phyloP scores from a whole-genome alignment of 1,284 basidiomycete species.

The Peniophora sp. region DNA sequence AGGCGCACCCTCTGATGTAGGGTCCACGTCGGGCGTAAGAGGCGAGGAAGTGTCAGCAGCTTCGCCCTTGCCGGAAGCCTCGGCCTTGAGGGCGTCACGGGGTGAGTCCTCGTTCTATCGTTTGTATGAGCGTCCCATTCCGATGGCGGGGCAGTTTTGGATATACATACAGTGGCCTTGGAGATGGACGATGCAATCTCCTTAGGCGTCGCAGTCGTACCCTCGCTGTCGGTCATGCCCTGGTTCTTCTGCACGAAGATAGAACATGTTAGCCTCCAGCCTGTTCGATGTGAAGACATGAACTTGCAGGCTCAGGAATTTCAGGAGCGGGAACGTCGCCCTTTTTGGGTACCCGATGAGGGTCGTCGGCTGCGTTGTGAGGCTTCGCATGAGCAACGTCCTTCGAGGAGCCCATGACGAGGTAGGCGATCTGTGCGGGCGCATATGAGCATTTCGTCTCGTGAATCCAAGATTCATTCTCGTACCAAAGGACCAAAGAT shows the following conservation, averaged over 20 bases:
- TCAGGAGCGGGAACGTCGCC: too few relatives aligned
- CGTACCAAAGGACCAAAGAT: slow-evolving; percentile 11
- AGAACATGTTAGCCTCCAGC: not conserved
- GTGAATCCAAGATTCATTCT: too few relatives aligned
- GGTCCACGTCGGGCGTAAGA: slow-evolving; percentile 3
- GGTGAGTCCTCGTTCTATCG: slow-evolving; percentile 10
- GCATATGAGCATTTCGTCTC: too few relatives aligned
- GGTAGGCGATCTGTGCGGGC: slow-evolving; percentile 8
- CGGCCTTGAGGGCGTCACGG: slow-evolving; percentile 10
- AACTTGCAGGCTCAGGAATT: too few relatives aligned
- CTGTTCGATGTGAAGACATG: too few relatives aligned
- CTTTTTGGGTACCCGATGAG: too few relatives aligned
- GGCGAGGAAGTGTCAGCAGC: slow-evolving; percentile 4
- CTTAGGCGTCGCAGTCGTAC: slow-evolving; percentile 10
- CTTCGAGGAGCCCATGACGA: slow-evolving; percentile 1
- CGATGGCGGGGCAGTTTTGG: not conserved
- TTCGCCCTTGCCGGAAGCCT: slow-evolving; percentile 5
- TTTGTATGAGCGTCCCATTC: not conserved
- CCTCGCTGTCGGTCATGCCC: slow-evolving; percentile 10
- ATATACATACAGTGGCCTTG: slow-evolving; percentile 8
- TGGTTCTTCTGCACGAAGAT: not conserved
- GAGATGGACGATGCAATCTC: slow-evolving; percentile 9
- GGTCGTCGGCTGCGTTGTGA: slow-evolving; percentile 3
- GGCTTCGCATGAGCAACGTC: not conserved
- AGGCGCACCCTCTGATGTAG: not conserved